Conservation (phyloP, 768 basidiomycete genomes). For the Rhizopogon vesiculosus region DNA sequence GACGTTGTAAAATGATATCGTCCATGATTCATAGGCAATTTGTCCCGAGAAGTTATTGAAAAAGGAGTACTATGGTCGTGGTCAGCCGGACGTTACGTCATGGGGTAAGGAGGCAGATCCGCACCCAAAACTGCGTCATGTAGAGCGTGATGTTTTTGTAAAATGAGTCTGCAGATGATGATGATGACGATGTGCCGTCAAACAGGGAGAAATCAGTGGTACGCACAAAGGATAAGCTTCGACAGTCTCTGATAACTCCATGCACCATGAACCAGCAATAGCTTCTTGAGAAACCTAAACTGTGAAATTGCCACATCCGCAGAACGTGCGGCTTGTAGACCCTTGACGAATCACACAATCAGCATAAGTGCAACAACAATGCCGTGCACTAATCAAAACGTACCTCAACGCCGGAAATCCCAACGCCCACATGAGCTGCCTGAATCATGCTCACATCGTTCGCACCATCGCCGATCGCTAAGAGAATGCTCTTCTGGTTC, state of each 20-base stretch:
- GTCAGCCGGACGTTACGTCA: constrained; percentile 1
- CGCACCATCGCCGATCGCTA: constrained; percentile 96
- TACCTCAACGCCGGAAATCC: constrained; percentile 96
- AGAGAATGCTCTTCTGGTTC: constrained; percentile 86
- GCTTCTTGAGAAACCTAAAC: constrained; percentile 92
- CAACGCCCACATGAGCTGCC: constrained; percentile 95
- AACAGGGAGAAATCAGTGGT: not conserved
- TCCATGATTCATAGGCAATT: constrained; percentile 98
- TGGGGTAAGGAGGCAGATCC: constrained; percentile 9
- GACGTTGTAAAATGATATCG: constrained; percentile 94
- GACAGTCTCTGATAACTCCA: constrained; percentile 98
- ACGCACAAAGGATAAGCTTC: constrained; percentile 92
- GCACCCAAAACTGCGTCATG: constrained; percentile 98
- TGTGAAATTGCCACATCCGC: constrained; percentile 98
- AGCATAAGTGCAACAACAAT: not conserved
- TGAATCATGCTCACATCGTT: constrained; percentile 99
- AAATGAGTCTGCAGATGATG: constrained; percentile 69
- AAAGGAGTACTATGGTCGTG: constrained; percentile 77
- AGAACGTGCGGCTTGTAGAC: constrained; percentile 96
- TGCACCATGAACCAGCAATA: constrained; percentile 93
- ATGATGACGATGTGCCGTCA: constrained; percentile 4
- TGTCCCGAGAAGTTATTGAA: constrained; percentile 99
- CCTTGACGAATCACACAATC: constrained; percentile 37
- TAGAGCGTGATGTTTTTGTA: constrained; percentile 99
- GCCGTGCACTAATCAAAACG: constrained; percentile 7